phyloP scores from a whole-genome alignment of 345 rosid species.

The Lumnitzera littorea region DNA sequence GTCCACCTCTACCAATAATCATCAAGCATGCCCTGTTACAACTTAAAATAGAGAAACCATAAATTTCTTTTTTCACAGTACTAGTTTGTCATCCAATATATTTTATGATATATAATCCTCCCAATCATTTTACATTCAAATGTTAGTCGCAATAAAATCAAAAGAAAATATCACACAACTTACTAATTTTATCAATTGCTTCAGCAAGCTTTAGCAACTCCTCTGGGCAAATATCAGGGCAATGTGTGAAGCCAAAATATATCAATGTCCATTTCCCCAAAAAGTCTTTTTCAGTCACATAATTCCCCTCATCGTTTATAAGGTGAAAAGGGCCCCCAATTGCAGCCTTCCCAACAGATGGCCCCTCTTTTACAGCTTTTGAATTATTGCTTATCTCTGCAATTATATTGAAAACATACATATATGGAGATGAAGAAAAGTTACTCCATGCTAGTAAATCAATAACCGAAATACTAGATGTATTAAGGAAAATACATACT shows the following conservation, averaged over 20 bases:
- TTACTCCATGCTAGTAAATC: too few species aligned
- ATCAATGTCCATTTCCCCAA: constrained; percentile 81
- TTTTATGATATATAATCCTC: too few species aligned
- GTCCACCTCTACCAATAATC: too few species aligned
- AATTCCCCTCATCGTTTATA: constrained; percentile 74
- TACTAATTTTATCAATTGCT: constrained; percentile 85
- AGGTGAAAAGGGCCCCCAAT: constrained; percentile 94
- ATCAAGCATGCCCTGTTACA: too few species aligned
- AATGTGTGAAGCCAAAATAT: constrained; percentile 97
- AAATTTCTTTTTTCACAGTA: too few species aligned
- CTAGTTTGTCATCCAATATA: too few species aligned
- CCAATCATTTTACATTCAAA: neutral
- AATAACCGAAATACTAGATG: too few species aligned
- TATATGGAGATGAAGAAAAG: neutral
- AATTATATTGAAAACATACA: neutral
- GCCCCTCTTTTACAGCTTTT: constrained; percentile 82
- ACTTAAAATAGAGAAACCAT: too few species aligned
- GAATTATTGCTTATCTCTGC: constrained; percentile 69
- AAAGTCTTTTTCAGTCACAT: constrained; percentile 71
- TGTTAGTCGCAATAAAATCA: neutral
- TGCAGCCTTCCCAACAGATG: constrained; percentile 89
- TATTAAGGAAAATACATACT: too few species aligned
- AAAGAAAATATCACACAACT: constrained; percentile 19
- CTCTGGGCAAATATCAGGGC: constrained; percentile 98
- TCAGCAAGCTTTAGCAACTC: constrained; percentile 82